A percentile compares a stretch with the other conserved stretches of the same genome.
Evolutionary conservation across 2,329 filamentous ascomycete genomes (phyloP).

Genomic region (Xylaria sp.): DNA sequence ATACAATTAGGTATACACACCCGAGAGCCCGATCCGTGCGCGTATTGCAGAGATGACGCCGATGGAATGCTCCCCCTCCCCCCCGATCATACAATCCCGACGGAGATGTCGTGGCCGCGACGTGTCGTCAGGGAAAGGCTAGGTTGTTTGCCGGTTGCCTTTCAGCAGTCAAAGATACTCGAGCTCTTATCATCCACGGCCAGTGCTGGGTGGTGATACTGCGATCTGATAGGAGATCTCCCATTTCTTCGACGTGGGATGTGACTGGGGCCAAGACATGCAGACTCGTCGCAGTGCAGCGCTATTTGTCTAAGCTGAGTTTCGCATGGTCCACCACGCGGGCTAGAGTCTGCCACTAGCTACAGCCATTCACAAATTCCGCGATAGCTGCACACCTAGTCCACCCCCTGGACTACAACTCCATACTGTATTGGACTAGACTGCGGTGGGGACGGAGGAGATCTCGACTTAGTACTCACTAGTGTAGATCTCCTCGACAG

Average conservation of each 20-base stretch:
- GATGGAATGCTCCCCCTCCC: not conserved
- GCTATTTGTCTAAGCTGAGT: conserved; percentile 19
- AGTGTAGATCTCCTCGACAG: not conserved
- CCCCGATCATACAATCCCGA: not conserved
- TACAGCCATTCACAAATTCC: too few species aligned
- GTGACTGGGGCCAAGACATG: conserved; percentile 26
- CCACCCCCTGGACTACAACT: too few species aligned
- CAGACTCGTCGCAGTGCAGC: conserved; percentile 15
- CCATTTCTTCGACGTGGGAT: conserved; percentile 5
- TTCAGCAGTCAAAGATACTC: too few species aligned
- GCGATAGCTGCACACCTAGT: too few species aligned
- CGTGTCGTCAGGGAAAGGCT: not conserved
- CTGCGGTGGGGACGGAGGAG: conserved; percentile 3
- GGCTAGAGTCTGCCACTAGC: not conserved
- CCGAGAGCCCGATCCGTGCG: not conserved
- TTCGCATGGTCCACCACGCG: not conserved
- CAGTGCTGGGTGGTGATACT: conserved; percentile 13
- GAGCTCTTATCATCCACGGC: conserved; percentile 15
- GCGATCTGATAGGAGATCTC: conserved; percentile 8
- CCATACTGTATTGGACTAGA: too few species aligned
- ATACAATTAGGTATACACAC: not conserved
- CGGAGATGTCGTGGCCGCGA: not conserved
- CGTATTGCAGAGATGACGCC: not conserved
- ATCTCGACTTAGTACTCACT: not conserved
- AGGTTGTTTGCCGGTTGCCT: not conserved